Conservation (phyloP, 805 yeast species). For the Limtongozyma cylindracea region DNA sequence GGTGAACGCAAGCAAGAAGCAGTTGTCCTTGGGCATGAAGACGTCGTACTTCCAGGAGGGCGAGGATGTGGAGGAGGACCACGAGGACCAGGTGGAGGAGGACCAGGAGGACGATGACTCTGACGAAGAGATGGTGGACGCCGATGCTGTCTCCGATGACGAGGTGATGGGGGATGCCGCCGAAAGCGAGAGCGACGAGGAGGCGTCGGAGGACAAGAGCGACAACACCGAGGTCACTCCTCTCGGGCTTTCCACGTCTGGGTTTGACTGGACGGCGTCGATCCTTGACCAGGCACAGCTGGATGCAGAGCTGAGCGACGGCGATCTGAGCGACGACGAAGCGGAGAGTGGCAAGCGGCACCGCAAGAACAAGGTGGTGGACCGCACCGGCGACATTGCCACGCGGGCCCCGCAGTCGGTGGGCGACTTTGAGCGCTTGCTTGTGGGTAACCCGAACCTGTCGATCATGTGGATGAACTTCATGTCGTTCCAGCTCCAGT, state of each 20-base stretch:
- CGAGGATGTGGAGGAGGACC: conserved; percentile 4
- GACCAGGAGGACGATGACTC: conserved; percentile 8
- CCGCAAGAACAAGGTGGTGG: conserved; percentile 26
- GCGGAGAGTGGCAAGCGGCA: conserved; percentile 22
- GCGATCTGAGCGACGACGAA: conserved; percentile 21
- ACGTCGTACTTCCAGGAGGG: conserved; percentile 50
- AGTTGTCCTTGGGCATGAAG: conserved; percentile 76
- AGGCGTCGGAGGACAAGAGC: conserved; percentile 1
- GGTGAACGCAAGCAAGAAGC: conserved; percentile 38
- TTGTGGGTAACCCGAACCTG: conserved; percentile 82
- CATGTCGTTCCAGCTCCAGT: conserved; percentile 91
- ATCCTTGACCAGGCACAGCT: conserved; percentile 60
- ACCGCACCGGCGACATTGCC: conserved; percentile 63
- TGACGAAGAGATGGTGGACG: conserved; percentile 11
- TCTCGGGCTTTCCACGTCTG: conserved; percentile 51
- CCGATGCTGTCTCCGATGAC: conserved; percentile 9
- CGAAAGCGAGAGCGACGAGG: conserved; percentile 6
- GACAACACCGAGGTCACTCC: conserved; percentile 3
- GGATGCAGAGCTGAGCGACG: conserved; percentile 20
- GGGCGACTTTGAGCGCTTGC: conserved; percentile 73
- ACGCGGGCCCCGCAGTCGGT: conserved; percentile 81
- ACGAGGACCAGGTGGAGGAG: conserved; percentile 4
- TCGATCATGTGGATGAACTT: conserved; percentile 93
- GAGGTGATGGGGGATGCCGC: conserved; percentile 4
- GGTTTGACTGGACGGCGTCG: conserved; percentile 92